phyloP scores from a whole-genome alignment of 306 rosid species.

The Quercus ilex region DNA sequence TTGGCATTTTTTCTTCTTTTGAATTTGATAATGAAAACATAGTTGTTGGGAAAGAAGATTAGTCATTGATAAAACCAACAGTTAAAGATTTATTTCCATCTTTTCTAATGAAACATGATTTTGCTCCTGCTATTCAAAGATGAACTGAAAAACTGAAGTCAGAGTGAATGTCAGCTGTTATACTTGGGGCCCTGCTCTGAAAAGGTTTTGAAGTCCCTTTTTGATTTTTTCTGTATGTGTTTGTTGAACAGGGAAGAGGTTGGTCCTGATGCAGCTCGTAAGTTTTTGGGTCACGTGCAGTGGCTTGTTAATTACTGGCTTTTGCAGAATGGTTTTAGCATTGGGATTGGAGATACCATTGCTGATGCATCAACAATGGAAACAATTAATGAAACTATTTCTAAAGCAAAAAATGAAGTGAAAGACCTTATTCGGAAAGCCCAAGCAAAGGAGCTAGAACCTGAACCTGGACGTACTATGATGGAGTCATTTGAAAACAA shows the following conservation, averaged over 20 bases:
- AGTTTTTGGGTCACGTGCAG: slow-evolving; percentile 96
- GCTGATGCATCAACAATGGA: slow-evolving; percentile 98
- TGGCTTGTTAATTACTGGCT: slow-evolving; percentile 99
- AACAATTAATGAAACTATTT: slow-evolving; percentile 80
- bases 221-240: slow-evolving; percentile 12
- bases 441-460: slow-evolving; percentile 76
- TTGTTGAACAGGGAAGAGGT: slow-evolving; percentile 85
- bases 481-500: slow-evolving; percentile 96
- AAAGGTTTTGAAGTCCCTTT: slow-evolving; percentile 3
- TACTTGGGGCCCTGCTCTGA: slow-evolving; percentile 2
- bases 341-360: slow-evolving; percentile 97
- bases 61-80: not conserved
- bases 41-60: not conserved
- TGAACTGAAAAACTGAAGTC: not conserved
- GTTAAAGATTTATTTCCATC: not conserved
- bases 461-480: slow-evolving; percentile 99
- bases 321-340: slow-evolving; percentile 92
- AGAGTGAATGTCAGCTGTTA: not conserved
- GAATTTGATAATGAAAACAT: not conserved
- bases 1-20: not conserved
- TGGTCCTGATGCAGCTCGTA: slow-evolving; percentile 99
- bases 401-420: slow-evolving; percentile 83
- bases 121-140: not conserved
- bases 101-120: not conserved
- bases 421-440: slow-evolving; percentile 82